Base-by-base conservation (phyloP, 2,329 filamentous ascomycete species). In the Exophiala bonariae region DNA sequence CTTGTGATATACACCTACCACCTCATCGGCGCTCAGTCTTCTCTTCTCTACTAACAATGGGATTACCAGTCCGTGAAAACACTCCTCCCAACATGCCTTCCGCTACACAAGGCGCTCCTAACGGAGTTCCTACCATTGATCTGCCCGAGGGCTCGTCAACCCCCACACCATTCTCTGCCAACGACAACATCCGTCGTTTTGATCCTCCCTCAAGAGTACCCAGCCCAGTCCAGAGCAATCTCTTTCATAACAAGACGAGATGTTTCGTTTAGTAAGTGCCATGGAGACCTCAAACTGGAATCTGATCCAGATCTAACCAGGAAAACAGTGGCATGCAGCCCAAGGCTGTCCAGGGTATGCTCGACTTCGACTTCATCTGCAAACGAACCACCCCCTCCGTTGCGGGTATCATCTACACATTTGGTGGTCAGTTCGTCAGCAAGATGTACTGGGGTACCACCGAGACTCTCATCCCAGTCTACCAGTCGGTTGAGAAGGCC, bases 381-480 rank as follows among this genome's bases (percentile, higher is more conserved):
- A 97, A 97, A 85, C 89, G 93, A 66, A 82, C 85, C 69, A 95
- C 88, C 52, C 93, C 93, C 58, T 99, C 93, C 49, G 93, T 99
- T 50, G 93, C 93, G 60, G 93, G 91, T 70, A 97, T 99, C 76
- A 97, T 99, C 81, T 99, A 99, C 81, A 96, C 93, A 63, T 99
- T 99, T 68, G 93, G 93, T 71, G 93, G 93, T 61, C 93, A 99
- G 77, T 99, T 99, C 84, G 93, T 99, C 70, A 96, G 90, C 85
- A 99, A 99, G 86, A 97, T 99, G 93, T 99, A 99, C 87, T 99
- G 93, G 93, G 93, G 93, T 67, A 99, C 93, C 68, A 96, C 90
- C 78, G 93, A 99, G 81, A 99, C 93, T 56, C 85, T 99, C 59
- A 83, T 99, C 63, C 93, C 93, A 56, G 93, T 99, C 70, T 99